A percentile compares a stretch with the other conserved stretches of the same genome.
Evolutionary conservation across 495 filamentous ascomycete species (phyloP).

Genomic region (Pseudoneurospora amorphoporcata): DNA sequence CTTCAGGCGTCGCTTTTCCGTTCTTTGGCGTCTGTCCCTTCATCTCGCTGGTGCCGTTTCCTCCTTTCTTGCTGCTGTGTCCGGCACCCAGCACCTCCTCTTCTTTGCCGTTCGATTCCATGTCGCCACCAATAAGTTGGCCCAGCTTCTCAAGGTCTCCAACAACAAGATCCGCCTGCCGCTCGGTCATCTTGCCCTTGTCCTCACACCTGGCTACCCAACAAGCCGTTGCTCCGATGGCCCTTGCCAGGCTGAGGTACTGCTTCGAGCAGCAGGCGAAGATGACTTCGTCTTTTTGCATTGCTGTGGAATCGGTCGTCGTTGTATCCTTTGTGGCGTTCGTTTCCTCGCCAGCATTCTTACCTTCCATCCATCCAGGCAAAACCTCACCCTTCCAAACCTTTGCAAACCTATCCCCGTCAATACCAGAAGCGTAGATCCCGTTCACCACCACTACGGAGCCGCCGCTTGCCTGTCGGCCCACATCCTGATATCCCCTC

Average conservation of each 20-base stretch:
- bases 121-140: not conserved
- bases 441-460: not conserved
- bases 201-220: not conserved
- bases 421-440: not conserved
- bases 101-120: not conserved
- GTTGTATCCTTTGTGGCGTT: not conserved
- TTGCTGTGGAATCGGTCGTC: not conserved
- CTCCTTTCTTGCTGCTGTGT: not conserved
- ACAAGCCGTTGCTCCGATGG: not conserved
- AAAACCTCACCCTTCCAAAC: not conserved
- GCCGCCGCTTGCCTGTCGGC: not conserved
- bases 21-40: not conserved
- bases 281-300: not conserved
- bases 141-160: not conserved
- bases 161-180: not conserved
- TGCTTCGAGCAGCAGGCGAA: not conserved
- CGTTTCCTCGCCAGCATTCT: not conserved
- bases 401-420: not conserved
- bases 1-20: no score
- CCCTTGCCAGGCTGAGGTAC: not conserved
- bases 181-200: not conserved
- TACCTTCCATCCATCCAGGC: not conserved
- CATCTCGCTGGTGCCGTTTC: not conserved
- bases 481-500: not conserved
- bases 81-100: not conserved